Conservation (phyloP, 768 basidiomycete genomes). For the Boletus pseudo-olivaceus region DNA sequence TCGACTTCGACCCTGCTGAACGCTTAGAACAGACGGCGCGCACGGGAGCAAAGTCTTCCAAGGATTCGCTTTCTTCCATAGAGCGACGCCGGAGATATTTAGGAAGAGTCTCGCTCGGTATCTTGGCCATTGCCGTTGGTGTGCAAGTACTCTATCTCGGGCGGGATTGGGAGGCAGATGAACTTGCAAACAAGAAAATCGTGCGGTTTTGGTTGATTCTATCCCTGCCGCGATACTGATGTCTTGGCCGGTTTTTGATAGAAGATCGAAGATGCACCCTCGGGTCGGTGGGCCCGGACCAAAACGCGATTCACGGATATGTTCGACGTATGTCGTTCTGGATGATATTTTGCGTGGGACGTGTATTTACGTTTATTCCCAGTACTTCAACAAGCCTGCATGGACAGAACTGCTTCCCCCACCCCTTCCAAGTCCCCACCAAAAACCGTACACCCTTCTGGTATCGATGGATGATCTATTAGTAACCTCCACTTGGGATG, state of each 20-base stretch:
- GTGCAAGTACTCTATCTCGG: conserved; percentile 65
- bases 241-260: conserved; percentile 21
- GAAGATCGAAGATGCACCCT: conserved; percentile 57
- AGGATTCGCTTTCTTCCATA: conserved; percentile 72
- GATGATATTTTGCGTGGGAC: background rate
- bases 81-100: conserved; percentile 65
- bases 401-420: conserved; percentile 92
- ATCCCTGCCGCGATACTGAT: background rate
- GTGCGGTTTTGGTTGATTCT: conserved; percentile 37
- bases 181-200: conserved; percentile 60
- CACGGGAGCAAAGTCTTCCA: conserved; percentile 77
- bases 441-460: conserved; percentile 89
- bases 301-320: conserved; percentile 57
- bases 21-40: conserved; percentile 38
- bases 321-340: conserved; percentile 56
- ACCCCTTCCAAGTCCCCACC: conserved; percentile 74
- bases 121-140: conserved; percentile 55
- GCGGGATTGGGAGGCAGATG: conserved; percentile 72
- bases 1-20: conserved; percentile 65
- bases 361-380: background rate
- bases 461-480: conserved; percentile 91
- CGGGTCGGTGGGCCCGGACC: conserved; percentile 63
- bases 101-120: conserved; percentile 50
- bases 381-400: conserved; percentile 92
- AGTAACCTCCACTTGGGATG: conserved; percentile 93